Evolutionary conservation across 305 asterid species (phyloP).

Genomic region (Galium porrigens): DNA sequence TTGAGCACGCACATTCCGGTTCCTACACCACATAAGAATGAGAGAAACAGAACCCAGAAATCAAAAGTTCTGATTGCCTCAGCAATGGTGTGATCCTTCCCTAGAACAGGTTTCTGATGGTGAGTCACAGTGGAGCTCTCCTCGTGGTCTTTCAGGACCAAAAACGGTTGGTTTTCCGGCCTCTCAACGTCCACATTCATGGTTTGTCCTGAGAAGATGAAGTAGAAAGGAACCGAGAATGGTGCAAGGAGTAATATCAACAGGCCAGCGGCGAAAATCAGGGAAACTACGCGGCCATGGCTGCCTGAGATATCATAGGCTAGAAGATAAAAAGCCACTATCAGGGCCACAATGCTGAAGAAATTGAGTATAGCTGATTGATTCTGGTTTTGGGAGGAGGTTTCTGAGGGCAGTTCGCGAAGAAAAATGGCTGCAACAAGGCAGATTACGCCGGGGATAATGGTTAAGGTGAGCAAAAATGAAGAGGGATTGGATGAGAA

Average conservation of each 20-base stretch:
- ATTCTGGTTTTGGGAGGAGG: neutral
- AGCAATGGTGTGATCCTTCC: conserved; percentile 15
- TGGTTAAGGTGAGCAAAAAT: conserved; percentile 14
- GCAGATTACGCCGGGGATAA: conserved; percentile 9
- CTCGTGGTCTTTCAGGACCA: neutral
- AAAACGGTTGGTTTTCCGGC: conserved; percentile 3
- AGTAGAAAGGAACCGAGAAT: conserved; percentile 6
- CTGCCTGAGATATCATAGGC: conserved; percentile 13
- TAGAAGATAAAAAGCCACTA: conserved; percentile 16
- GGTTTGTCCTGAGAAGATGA: conserved; percentile 2
- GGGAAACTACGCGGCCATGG: conserved; percentile 3
- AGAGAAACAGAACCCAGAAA: conserved; percentile 13
- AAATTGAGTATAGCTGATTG: conserved; percentile 8
- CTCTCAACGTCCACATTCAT: conserved; percentile 12
- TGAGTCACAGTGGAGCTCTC: neutral
- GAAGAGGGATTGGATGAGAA: conserved; percentile 16
- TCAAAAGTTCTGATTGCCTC: conserved; percentile 11
- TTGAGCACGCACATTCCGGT: conserved; percentile 17
- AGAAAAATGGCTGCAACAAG: conserved; percentile 12
- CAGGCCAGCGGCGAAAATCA: conserved; percentile 12
- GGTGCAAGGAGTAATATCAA: conserved; percentile 12
- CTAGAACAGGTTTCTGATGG: conserved; percentile 3
- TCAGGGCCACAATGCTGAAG: conserved; percentile 12
- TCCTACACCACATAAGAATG: conserved; percentile 19
- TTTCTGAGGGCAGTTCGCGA: conserved; percentile 5